A percentile compares a stretch with the other conserved stretches of the same genome.
Evolutionary conservation across 768 basidiomycete species (phyloP).

Genomic region (Russula emetica): DNA sequence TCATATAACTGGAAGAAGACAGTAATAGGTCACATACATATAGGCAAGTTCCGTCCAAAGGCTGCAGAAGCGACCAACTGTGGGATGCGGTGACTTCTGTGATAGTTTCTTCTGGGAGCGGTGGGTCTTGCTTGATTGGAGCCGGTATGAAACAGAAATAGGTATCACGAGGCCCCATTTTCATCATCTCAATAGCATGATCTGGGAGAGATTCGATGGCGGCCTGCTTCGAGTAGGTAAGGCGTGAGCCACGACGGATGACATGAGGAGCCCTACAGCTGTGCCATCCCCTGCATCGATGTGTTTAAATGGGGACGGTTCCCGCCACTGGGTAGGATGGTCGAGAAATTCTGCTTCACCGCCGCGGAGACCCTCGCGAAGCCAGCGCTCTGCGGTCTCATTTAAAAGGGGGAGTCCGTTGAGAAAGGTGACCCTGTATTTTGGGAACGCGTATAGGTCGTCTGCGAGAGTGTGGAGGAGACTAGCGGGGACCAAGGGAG

Average conservation of each 20-base stretch:
- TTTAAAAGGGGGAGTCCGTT: slow-evolving; percentile 71
- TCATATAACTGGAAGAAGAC: slow-evolving; percentile 26
- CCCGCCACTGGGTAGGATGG: slow-evolving; percentile 44
- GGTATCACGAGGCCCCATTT: slow-evolving; percentile 60
- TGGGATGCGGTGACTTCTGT: slow-evolving; percentile 63
- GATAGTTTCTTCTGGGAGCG: slow-evolving; percentile 50
- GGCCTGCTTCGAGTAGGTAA: slow-evolving; percentile 13
- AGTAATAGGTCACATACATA: slow-evolving; percentile 58
- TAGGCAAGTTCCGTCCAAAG: slow-evolving; percentile 74
- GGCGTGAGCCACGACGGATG: slow-evolving; percentile 1
- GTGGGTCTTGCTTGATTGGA: slow-evolving; percentile 45
- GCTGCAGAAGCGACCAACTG: slow-evolving; percentile 79
- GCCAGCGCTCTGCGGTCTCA: slow-evolving; percentile 72
- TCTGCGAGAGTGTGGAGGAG: slow-evolving; percentile 70
- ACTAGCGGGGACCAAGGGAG: slow-evolving; percentile 23
- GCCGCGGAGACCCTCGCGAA: slow-evolving; percentile 63
- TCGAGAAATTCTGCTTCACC: slow-evolving; percentile 76
- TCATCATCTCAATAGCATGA: slow-evolving; percentile 68
- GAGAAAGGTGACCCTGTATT: slow-evolving; percentile 74
- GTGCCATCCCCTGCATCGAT: slow-evolving; percentile 54
- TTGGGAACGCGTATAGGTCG: slow-evolving; percentile 77
- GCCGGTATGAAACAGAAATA: slow-evolving; percentile 80
- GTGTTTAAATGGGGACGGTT: slow-evolving; percentile 46
- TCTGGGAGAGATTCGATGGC: slow-evolving; percentile 28
- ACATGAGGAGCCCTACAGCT: slow-evolving; percentile 24